Evolutionary conservation across 2,329 filamentous ascomycete species (phyloP), one percentile per base, ranked within the genome.

Genomic region (Pseudogymnoascus sp.): DNA sequence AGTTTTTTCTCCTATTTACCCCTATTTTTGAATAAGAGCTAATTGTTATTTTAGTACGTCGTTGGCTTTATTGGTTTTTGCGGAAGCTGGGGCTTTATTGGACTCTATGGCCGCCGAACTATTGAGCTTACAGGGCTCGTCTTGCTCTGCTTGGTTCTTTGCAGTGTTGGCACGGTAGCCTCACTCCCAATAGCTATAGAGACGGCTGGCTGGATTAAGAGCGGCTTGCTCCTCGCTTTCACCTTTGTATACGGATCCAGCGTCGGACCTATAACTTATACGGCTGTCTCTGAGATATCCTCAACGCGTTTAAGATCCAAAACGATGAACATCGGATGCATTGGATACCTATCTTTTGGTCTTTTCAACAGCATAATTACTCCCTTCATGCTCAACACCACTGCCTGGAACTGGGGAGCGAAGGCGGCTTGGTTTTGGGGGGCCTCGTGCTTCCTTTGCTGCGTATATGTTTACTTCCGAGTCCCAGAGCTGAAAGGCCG

Each of bases 341-440:
- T 91, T 69, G 78, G 91, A 40, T 67, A 65, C 66, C 85, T 83
- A 80, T 93, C 95, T 71, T 78, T 96, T 60, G 89, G 84, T 67
- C 96, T 97, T 68, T 77, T 96, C 70, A 90, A 87, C 72, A 88
- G 86, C 60, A 88, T 96, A 3, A 76, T 96, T 42, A 96, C 91
- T 0, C 92, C 92, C 0, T 96, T 96, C 77, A 96, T 96, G 92
- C 82, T 96, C 44, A 96, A 96, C 77, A 91, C 92, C 0, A 82
- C 80, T 1, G 88, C 86, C 0, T 96, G 93, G 92, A 80, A 96
- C 75, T 96, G 91, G 92, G 82, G 85, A 66, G 93, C 93, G 76
- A 93, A 83, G 70, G 84, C 91, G 0, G 91, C 91, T 38, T 93
- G 95, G 77, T 73, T 73, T 66, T 74, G 71, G 96, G 96, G 79